Conservation (phyloP, 176 grass and related monocot species). For the Lolium rigidum region DNA sequence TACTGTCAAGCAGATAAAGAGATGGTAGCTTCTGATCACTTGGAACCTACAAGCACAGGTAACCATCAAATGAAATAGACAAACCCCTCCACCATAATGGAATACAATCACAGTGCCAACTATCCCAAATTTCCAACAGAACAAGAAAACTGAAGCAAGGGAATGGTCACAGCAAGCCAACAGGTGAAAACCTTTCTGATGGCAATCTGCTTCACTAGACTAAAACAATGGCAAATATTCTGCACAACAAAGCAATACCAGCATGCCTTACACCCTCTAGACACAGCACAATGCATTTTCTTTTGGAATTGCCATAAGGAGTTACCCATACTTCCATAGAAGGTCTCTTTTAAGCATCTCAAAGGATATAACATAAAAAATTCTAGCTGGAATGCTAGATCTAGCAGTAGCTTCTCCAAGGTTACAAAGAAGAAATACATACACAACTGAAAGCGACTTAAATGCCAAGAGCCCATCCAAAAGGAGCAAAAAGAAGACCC, state of each 20-base stretch:
- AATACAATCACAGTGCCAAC: constrained; percentile 32
- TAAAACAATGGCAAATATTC: constrained; percentile 12
- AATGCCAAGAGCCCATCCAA: not conserved
- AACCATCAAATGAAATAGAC: constrained; percentile 42
- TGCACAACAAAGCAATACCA: constrained; percentile 20
- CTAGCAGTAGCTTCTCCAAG: constrained; percentile 11
- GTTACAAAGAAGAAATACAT: constrained; percentile 31
- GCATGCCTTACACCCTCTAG: not conserved
- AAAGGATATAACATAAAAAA: constrained; percentile 7
- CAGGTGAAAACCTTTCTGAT: not conserved
- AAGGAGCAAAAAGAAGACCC: not conserved
- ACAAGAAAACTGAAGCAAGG: constrained; percentile 6
- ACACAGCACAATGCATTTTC: constrained; percentile 8
- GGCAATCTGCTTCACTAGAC: not conserved
- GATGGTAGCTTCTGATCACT: constrained; percentile 94
- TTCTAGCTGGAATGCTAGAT: constrained; percentile 19
- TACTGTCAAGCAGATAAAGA: constrained; percentile 96
- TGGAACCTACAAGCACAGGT: constrained; percentile 72
- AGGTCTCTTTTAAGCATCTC: constrained; percentile 6
- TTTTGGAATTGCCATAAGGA: not conserved
- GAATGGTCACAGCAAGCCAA: constrained; percentile 7
- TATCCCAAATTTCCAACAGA: not conserved
- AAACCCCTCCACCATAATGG: constrained; percentile 14
- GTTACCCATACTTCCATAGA: not conserved
- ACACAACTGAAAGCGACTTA: not conserved